Base-by-base conservation (phyloP, 768 basidiomycete genomes). In the Kwoniella europaea region DNA sequence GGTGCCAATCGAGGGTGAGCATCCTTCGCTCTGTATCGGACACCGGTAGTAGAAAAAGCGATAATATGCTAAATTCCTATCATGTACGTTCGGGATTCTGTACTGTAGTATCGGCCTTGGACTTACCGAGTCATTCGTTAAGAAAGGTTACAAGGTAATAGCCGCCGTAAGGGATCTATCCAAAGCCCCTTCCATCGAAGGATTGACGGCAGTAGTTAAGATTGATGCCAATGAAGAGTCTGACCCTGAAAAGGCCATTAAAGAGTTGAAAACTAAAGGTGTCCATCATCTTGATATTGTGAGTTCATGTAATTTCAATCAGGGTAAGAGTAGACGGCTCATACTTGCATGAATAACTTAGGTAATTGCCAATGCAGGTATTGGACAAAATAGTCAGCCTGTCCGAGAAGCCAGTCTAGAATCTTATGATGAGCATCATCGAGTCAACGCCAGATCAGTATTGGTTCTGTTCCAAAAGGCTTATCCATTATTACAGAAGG, bases 1-100 rank as follows among this genome's bases (percentile, higher is more conserved):
- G 69, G 69, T 18, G 69, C 69, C 20, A 71, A 71, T 52, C 42
- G 69, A 66, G 69, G 69, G 69, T 71, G 24, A 22, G 69, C 46
- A 55, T 55, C 24, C 20, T n/a, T 2, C 20, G 2, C 20, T n/a
- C 20, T 55, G 18, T 22, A 55, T 55, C 20, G 24, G 18, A 16
- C 18, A 55, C 24, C 54, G n/a, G n/a, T 15, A 15, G 50, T 52
- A 4, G 15, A 15, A 13, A 52, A 13, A 15, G 50, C 15, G 50
- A 13, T 55, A 2, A n/a, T 55, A 22, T 27, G 27, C 27, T 27
- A 27, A 27, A 27, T 27, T 27, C 2, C 4, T 27, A 3, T 27
- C 4, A 27, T 3, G 27, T 27, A 2, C 27, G 27, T 27, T 27
- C 27, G 27, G 27, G 27, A 27, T 27, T 2, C 16, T 16, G 44